A percentile compares a stretch with the other conserved stretches of the same genome.
Evolutionary conservation across 768 basidiomycete genomes (phyloP).

Genomic region (Tubosaeta sp.): DNA sequence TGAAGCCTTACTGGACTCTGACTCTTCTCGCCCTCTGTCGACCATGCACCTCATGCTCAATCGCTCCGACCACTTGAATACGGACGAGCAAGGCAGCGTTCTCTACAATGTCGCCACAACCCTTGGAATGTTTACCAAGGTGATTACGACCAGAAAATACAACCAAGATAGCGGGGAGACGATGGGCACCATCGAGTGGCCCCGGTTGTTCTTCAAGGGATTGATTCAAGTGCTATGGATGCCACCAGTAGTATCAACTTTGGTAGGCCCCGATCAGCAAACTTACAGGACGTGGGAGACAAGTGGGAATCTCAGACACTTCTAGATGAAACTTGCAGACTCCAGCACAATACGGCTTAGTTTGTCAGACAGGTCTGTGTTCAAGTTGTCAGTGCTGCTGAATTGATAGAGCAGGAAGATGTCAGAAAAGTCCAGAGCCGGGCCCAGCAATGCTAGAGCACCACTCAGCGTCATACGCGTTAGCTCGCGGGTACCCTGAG

Average conservation of each 20-base stretch:
- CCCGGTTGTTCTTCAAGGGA: not conserved
- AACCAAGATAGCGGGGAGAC: not conserved
- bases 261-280: slow-evolving; percentile 21
- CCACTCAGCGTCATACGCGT: too few species aligned
- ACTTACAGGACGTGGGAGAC: slow-evolving; percentile 26
- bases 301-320: too few species aligned
- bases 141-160: slow-evolving; percentile 8
- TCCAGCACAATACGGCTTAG: too few species aligned
- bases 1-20: too few species aligned
- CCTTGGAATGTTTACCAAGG: not conserved
- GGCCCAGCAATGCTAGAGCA: too few species aligned
- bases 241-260: slow-evolving; percentile 20
- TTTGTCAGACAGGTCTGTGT: too few species aligned
- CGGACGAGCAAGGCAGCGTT: slow-evolving; percentile 5
- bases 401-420: too few species aligned
- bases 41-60: not conserved
- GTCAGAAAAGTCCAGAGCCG: too few species aligned
- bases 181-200: slow-evolving; percentile 9
- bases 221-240: not conserved
- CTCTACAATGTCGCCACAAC: slow-evolving; percentile 10
- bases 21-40: too few species aligned
- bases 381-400: too few species aligned
- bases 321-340: not conserved
- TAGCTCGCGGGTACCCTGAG: too few species aligned
- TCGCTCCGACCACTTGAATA: slow-evolving; percentile 12